phyloP scores from a whole-genome alignment of 192 early-diverging fungal species.

The Coemansia pectinata region DNA sequence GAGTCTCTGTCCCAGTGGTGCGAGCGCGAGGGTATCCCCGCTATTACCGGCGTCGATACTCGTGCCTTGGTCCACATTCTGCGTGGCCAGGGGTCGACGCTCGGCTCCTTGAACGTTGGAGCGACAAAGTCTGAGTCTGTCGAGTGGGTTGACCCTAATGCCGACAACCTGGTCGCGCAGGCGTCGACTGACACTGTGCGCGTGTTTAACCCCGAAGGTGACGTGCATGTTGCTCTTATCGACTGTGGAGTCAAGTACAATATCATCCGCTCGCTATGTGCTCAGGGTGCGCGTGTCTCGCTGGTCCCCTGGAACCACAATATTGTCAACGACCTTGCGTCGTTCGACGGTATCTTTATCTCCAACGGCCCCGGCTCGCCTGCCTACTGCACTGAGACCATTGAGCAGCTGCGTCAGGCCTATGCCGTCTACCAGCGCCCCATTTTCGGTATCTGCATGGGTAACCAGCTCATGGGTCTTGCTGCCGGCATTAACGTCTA shows the following conservation, averaged over 20 bases:
- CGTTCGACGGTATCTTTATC: slow-evolving; percentile 82
- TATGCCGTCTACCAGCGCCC: slow-evolving; percentile 74
- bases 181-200: slow-evolving; percentile 82
- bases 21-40: slow-evolving; percentile 88
- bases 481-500: slow-evolving; percentile 87
- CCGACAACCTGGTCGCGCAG: slow-evolving; percentile 89
- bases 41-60: slow-evolving; percentile 93
- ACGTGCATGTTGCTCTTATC: slow-evolving; percentile 81
- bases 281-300: slow-evolving; percentile 88
- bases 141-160: slow-evolving; percentile 91
- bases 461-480: slow-evolving; percentile 93
- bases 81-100: slow-evolving; percentile 81
- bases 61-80: slow-evolving; percentile 96
- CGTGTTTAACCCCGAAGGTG: slow-evolving; percentile 58
- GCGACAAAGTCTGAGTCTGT: slow-evolving; percentile 68
- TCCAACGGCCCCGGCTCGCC: slow-evolving; percentile 99
- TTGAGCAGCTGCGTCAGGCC: slow-evolving; percentile 71
- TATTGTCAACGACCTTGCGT: slow-evolving; percentile 74
- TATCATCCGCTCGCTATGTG: slow-evolving; percentile 96
- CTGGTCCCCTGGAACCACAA: slow-evolving; percentile 98
- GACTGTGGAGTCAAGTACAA: slow-evolving; percentile 99
- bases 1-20: slow-evolving; percentile 87
- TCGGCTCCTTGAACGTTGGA: slow-evolving; percentile 91
- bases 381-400: slow-evolving; percentile 74
- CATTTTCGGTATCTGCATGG: slow-evolving; percentile 98